These are phyloP conservation scores for Globisporangium nagaii DNA, from an alignment of 352 stramenopile genomes.

Conservation along the genomic window DNA sequence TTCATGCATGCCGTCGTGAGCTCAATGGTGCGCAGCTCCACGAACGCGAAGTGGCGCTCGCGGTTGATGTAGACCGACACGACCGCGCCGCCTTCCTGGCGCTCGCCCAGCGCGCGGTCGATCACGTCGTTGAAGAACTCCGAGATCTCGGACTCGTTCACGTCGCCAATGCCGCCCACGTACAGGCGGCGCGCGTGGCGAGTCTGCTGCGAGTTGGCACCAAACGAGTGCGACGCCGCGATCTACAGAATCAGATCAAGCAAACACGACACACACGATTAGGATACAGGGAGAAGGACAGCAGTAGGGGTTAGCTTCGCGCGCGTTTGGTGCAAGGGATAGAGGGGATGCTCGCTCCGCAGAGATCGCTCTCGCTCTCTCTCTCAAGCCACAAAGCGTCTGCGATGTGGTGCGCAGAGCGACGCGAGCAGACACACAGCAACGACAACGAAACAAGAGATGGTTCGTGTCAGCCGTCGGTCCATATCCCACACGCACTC, in stretches of 20 bases:
- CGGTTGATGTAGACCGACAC: slow-evolving; percentile 94
- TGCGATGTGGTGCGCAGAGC: slow-evolving; percentile 6
- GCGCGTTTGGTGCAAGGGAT: slow-evolving; percentile 3
- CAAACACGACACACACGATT: slow-evolving; percentile 20
- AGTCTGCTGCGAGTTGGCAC: slow-evolving; percentile 87
- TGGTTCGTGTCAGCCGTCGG: slow-evolving; percentile 27
- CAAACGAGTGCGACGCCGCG: slow-evolving; percentile 1
- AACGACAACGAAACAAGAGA: slow-evolving; percentile 48
- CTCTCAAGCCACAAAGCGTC: no score
- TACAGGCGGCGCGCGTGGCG: slow-evolving; percentile 96
- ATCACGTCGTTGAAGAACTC: slow-evolving; percentile 92
- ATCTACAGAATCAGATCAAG: not conserved
- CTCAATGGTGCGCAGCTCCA: slow-evolving; percentile 97
- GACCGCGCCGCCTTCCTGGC: slow-evolving; percentile 67
- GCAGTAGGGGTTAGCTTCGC: not conserved
- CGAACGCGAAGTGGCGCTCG: slow-evolving; percentile 96
- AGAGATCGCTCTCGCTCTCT: not conserved
- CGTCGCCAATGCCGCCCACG: slow-evolving; percentile 89
- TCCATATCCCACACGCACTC: not conserved
- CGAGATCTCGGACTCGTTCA: slow-evolving; percentile 81
- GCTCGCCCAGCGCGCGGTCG: slow-evolving; percentile 72
- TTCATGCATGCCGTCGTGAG: slow-evolving; percentile 95
- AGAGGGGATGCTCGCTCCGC: not conserved
- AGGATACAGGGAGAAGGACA: slow-evolving; percentile 8
- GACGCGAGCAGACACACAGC: slow-evolving; percentile 17